phyloP scores from a whole-genome alignment of 306 rosid species.

The Psophocarpus tetragonolobus region DNA sequence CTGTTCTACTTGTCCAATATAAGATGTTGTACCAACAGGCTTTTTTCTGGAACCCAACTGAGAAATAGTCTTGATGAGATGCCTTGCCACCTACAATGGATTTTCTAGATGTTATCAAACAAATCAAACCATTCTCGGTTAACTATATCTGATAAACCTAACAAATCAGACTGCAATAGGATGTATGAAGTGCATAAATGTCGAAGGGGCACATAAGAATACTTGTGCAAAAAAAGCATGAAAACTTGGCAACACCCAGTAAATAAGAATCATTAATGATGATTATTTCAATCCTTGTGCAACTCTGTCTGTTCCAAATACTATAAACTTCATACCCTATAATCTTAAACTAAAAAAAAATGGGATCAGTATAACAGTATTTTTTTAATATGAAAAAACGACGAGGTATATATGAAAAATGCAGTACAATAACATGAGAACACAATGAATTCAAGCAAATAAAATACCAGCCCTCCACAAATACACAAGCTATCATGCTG shows the following conservation, averaged over 20 bases:
- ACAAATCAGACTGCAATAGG: slow-evolving; percentile 1
- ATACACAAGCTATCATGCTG: slow-evolving; percentile 11
- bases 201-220: slow-evolving; percentile 9
- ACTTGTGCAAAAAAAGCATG: slow-evolving; percentile 14
- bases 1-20: slow-evolving; percentile 71
- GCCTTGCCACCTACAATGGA: slow-evolving; percentile 77
- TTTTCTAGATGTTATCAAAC: slow-evolving; percentile 26
- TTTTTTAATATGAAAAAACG: neutral
- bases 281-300: slow-evolving; percentile 10
- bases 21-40: slow-evolving; percentile 88
- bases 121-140: slow-evolving; percentile 9
- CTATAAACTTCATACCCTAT: slow-evolving; percentile 11
- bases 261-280: neutral
- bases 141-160: slow-evolving; percentile 18
- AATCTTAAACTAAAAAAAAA: slow-evolving; percentile 14
- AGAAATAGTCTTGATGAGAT: slow-evolving; percentile 88
- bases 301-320: slow-evolving; percentile 13
- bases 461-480: slow-evolving; percentile 11
- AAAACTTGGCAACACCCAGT: slow-evolving; percentile 7
- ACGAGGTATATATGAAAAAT: slow-evolving; percentile 3
- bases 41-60: slow-evolving; percentile 75
- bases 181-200: neutral
- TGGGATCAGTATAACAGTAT: neutral
- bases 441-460: slow-evolving; percentile 11
- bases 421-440: neutral